phyloP scores from a whole-genome alignment of 2,329 filamentous ascomycete genomes.

The Aspergillus tamarii region DNA sequence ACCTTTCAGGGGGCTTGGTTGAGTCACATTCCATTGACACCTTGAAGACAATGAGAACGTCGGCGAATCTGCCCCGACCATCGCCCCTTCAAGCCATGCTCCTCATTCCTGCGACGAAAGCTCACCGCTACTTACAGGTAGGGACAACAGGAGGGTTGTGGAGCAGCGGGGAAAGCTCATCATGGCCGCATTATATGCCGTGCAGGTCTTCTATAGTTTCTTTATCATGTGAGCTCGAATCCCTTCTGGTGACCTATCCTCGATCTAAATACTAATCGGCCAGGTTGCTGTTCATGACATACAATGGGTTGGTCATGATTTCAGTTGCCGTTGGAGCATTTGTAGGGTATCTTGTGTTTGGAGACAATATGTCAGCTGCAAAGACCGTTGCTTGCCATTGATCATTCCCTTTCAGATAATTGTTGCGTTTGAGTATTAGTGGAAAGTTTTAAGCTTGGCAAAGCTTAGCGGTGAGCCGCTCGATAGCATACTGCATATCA shows the following conservation, averaged over 20 bases:
- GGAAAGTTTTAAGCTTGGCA: neutral
- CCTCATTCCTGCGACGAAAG: conserved; percentile 52
- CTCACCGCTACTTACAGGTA: conserved; percentile 77
- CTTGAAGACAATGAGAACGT: conserved; percentile 41
- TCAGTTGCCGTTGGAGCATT: conserved; percentile 87
- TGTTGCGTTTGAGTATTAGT: neutral
- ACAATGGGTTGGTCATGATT: conserved; percentile 97
- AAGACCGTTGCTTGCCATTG: conserved; percentile 93
- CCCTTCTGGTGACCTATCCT: neutral
- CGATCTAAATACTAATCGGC: conserved; percentile 8
- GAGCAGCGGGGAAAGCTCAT: conserved; percentile 73
- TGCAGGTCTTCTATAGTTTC: conserved; percentile 98
- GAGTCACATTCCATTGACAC: conserved; percentile 22
- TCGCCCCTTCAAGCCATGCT: conserved; percentile 23
- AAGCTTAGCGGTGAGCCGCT: neutral
- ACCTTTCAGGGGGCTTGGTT: conserved; percentile 7
- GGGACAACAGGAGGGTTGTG: conserved; percentile 61
- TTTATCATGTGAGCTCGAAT: conserved; percentile 87
- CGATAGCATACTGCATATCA: conserved; percentile 5
- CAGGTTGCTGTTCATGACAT: conserved; percentile 99
- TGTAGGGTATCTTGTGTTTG: conserved; percentile 83
- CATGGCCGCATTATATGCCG: conserved; percentile 81
- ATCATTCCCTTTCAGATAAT: conserved; percentile 22
- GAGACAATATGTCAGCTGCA: conserved; percentile 67
- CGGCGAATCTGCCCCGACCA: conserved; percentile 33